Evolutionary conservation across 2,329 filamentous ascomycete species (phyloP).

Genomic region (Coccinonectria pachysandricola): DNA sequence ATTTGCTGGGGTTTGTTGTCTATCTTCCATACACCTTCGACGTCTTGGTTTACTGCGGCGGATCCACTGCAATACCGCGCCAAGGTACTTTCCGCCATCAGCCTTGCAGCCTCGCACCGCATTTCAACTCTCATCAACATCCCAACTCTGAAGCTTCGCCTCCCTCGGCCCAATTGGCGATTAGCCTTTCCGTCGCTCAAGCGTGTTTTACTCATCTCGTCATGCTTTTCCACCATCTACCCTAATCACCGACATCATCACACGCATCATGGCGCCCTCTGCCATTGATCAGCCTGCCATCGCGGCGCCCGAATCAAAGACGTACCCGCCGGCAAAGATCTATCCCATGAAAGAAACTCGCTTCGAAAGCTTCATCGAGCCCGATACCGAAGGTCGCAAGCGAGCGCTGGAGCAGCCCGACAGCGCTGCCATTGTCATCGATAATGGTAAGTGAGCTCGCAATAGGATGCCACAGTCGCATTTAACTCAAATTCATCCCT

Average conservation of each 20-base stretch:
- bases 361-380: constrained; percentile 45
- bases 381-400: constrained; percentile 58
- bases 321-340: constrained; percentile 43
- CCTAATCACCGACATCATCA: constrained; percentile 5
- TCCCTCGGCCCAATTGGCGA: constrained; percentile 17
- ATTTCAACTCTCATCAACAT: constrained; percentile 12
- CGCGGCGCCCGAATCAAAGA: constrained; percentile 27
- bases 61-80: no score
- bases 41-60: no score
- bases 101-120: constrained; percentile 27
- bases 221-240: constrained; percentile 10
- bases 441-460: constrained; percentile 62
- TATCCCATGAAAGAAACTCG: constrained; percentile 52
- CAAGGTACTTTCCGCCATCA: constrained; percentile 21
- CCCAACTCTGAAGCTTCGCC: constrained; percentile 12
- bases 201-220: constrained; percentile 4
- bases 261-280: constrained; percentile 40
- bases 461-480: constrained; percentile 4
- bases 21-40: no score
- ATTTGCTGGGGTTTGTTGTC: no score
- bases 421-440: constrained; percentile 80
- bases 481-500: constrained; percentile 10
- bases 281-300: constrained; percentile 35
- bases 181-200: constrained; percentile 6
- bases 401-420: constrained; percentile 50